Evolutionary conservation across 139 green algal genomes (phyloP), one percentile per base, ranked within the genome.

Genomic region (Axilococcus clingmanii): DNA sequence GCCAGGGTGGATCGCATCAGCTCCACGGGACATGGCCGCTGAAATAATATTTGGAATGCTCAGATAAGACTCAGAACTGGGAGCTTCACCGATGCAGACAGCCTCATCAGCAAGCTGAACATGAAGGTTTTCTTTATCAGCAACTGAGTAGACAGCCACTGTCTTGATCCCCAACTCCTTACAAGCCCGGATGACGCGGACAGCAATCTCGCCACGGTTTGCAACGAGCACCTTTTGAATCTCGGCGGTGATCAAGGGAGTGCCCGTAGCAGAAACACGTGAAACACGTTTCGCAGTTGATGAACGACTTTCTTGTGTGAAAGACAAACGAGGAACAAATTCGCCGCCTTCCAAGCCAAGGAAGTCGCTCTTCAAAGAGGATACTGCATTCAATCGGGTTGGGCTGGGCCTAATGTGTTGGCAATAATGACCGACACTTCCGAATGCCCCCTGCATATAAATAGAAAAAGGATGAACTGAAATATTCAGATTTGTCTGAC

Each of bases 31-130:
- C 57, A 93, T 68, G 24, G 86, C 88, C 16, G 89, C 89, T 7
- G 88, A 75, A 47, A 97, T 78, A 43, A 97, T 81, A 54, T 87
- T 91, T 53, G 89, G 89, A 20, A 97, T 83, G 60, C 88, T 88
- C 11, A 97, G 76, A 71, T 97, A 97, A 19, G 83, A 91, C 61
- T 89, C 86, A 34, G 66, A 74, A 50, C 65, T 82, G 54, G 85
- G 65, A 6, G 83, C 69, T 45, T 92, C 82, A 16, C 87, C 87
- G 51, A 95, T 93, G 79, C 87, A 95, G 38, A 95, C 87, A 3
- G 87, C 80, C 64, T 95, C 87, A 61, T 95, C 87, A 15, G 87
- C 87, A 19, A 95, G 74, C 79, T 94, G 80, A 28, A 87, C 78
- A 55, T 95, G 86, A 52, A 95, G 69, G 24, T 76, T 92, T 34